A percentile compares a stretch with the other conserved stretches of the same genome.
phyloP scores from a whole-genome alignment of 2,329 filamentous ascomycete genomes.

The Diplodia scrobiculata region DNA sequence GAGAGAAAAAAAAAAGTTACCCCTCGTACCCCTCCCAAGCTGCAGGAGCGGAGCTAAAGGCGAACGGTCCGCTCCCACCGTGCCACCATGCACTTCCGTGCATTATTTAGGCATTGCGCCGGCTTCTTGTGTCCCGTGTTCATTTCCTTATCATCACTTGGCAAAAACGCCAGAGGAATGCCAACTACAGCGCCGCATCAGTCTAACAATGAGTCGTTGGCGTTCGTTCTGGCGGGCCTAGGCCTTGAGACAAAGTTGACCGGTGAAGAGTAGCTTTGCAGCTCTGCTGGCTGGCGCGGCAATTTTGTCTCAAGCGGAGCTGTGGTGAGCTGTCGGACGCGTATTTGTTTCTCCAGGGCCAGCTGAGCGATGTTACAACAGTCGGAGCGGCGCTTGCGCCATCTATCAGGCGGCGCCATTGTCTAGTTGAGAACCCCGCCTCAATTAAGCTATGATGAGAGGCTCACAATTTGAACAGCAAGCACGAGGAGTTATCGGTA shows the following conservation, averaged over 20 bases:
- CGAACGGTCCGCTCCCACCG: not conserved
- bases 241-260: not conserved
- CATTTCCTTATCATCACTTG: not conserved
- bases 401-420: not conserved
- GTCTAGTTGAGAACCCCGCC: too few relatives aligned
- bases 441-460: too few relatives aligned
- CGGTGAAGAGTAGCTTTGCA: slow-evolving; percentile 1
- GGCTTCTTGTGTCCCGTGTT: not conserved
- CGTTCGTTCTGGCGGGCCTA: not conserved
- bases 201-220: not conserved
- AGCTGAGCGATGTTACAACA: slow-evolving; percentile 1
- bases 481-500: too few relatives aligned
- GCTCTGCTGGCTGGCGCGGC: not conserved
- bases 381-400: not conserved
- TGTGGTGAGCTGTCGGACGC: too few relatives aligned
- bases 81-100: not conserved
- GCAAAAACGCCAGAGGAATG: not conserved
- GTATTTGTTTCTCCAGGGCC: not conserved
- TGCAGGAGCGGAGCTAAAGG: not conserved
- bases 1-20: not conserved
- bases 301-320: slow-evolving; percentile 1
- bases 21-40: not conserved
- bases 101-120: not conserved
- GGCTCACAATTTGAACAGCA: too few relatives aligned
- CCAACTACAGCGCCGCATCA: not conserved